Evolutionary conservation across 306 rosid species (phyloP).

Genomic region (Prunus salicina): DNA sequence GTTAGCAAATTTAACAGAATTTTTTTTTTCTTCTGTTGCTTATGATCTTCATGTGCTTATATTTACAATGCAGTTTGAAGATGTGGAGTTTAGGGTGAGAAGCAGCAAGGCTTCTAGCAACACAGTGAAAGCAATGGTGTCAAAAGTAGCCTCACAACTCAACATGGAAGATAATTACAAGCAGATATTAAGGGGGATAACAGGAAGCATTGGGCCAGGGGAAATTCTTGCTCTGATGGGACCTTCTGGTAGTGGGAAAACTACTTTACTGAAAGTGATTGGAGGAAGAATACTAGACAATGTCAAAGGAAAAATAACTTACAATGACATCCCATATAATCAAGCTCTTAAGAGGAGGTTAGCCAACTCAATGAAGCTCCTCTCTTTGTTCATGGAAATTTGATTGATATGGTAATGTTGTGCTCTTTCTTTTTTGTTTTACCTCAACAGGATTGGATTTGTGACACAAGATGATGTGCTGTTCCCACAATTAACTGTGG

Average conservation of each 20-base stretch:
- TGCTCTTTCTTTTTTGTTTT: background rate
- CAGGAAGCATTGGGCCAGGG: constrained; percentile 92
- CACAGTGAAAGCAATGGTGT: constrained; percentile 51
- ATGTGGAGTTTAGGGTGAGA: constrained; percentile 77
- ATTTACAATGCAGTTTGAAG: constrained; percentile 71
- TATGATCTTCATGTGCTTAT: background rate
- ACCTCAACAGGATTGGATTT: constrained; percentile 71
- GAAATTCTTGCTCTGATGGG: constrained; percentile 98
- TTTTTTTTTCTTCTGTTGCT: background rate
- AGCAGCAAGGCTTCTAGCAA: constrained; percentile 37
- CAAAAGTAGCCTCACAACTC: constrained; percentile 49
- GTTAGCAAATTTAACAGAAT: no score
- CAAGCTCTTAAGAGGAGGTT: constrained; percentile 84
- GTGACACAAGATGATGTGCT: constrained; percentile 94
- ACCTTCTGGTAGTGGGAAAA: constrained; percentile 96
- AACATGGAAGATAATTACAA: constrained; percentile 54
- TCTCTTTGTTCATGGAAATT: background rate
- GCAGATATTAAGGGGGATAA: constrained; percentile 76
- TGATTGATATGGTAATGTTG: background rate
- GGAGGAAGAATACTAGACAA: constrained; percentile 76
- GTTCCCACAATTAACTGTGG: constrained; percentile 82
- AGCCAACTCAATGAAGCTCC: constrained; percentile 6
- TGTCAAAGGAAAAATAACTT: constrained; percentile 72
- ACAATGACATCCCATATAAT: constrained; percentile 63
- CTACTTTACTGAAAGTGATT: constrained; percentile 80